Conservation (phyloP, 192 early-diverging fungal genomes). For the Diversispora epigaea region DNA sequence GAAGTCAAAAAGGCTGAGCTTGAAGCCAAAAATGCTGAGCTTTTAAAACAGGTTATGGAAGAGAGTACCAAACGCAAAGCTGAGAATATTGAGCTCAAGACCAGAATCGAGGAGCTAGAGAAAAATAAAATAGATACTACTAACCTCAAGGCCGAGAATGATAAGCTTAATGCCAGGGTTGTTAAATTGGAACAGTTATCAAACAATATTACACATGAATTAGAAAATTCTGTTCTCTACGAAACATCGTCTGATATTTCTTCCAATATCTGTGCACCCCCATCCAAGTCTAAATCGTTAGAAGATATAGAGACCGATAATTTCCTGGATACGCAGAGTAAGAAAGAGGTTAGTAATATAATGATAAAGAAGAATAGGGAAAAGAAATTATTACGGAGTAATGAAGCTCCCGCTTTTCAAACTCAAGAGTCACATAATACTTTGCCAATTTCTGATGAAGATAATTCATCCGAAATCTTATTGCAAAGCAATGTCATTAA, state of each 20-base stretch:
- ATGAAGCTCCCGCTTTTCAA: background rate
- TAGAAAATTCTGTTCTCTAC: constrained; percentile 31
- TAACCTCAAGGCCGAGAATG: constrained; percentile 24
- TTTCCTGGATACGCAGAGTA: constrained; percentile 24
- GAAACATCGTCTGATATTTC: constrained; percentile 30
- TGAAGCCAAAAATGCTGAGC: constrained; percentile 8
- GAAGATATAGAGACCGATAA: too few species aligned
- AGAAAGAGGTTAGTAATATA: constrained; percentile 20
- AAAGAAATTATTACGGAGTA: constrained; percentile 2
- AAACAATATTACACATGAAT: constrained; percentile 14
- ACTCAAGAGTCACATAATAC: constrained; percentile 27
- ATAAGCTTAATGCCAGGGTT: constrained; percentile 23
- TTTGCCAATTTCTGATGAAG: background rate
- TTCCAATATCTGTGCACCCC: constrained; percentile 26
- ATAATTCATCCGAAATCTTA: constrained; percentile 20
- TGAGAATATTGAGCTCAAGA: constrained; percentile 20
- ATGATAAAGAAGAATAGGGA: constrained; percentile 16
- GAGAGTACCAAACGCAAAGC: background rate
- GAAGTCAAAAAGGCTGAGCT: constrained; percentile 1
- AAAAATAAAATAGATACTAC: constrained; percentile 31
- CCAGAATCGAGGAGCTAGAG: constrained; percentile 30
- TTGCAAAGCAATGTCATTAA: too few species aligned
- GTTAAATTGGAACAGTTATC: constrained; percentile 24
- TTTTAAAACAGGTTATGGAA: constrained; percentile 26
- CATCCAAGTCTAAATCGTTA: constrained; percentile 30